These are phyloP conservation scores for Pleurotus platypus DNA, from an alignment of 768 basidiomycete genomes.

Conservation along the genomic window DNA sequence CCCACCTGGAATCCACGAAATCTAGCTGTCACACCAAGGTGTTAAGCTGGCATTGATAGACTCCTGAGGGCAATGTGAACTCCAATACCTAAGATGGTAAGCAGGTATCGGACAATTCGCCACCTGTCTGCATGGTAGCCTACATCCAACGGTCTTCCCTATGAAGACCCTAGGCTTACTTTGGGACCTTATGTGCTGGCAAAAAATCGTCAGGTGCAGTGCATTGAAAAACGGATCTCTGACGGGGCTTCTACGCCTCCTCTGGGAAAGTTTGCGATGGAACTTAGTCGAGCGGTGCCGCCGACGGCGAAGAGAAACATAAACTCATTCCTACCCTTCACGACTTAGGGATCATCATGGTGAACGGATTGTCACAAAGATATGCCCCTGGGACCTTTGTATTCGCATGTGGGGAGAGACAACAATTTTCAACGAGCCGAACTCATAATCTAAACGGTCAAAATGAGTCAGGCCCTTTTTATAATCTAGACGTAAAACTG, in stretches of 20 bases:
- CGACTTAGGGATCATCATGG: no score
- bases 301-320: no score
- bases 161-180: background rate
- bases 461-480: background rate
- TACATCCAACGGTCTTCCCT: background rate
- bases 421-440: no score
- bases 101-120: background rate
- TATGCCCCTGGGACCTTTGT: no score
- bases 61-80: background rate
- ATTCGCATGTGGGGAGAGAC: no score
- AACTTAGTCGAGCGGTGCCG: no score
- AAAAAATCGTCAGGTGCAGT: background rate
- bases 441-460: no score
- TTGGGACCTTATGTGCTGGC: conserved; percentile 2
- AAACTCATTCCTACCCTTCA: no score
- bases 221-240: background rate
- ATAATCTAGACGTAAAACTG: conserved; percentile 24
- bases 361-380: no score
- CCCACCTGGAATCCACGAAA: background rate
- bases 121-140: background rate
- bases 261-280: no score
- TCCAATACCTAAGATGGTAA: background rate
- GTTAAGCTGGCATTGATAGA: background rate
- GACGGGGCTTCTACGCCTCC: no score
- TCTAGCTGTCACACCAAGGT: background rate